A percentile compares a stretch with the other conserved stretches of the same genome.
Conservation (phyloP, 768 basidiomycete species). For the Cyathus striatus region DNA sequence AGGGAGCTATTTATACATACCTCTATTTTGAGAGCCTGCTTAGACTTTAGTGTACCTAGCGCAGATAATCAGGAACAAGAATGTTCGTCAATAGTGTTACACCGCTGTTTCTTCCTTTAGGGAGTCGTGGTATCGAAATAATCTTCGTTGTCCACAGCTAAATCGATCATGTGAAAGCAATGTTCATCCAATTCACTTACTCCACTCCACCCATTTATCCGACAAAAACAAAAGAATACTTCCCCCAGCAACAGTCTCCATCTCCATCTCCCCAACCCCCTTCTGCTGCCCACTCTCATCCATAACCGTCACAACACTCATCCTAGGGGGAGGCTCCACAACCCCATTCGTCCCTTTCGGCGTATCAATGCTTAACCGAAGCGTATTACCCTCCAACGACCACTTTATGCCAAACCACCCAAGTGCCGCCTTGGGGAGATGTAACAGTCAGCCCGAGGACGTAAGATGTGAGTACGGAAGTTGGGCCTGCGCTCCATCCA, state of each 20-base stretch:
- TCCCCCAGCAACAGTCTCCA: not conserved
- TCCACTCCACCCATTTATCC: too few relatives aligned
- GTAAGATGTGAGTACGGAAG: constrained; percentile 52
- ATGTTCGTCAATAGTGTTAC: too few relatives aligned
- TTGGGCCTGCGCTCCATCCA: constrained; percentile 57
- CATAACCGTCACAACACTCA: not conserved
- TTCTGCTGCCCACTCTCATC: too few relatives aligned
- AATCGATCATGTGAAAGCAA: too few relatives aligned
- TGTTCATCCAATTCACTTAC: too few relatives aligned
- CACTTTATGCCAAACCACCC: constrained; percentile 49
- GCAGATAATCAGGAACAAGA: too few relatives aligned
- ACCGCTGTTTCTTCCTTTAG: too few relatives aligned
- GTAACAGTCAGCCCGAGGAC: constrained; percentile 49
- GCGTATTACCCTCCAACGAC: constrained; percentile 16
- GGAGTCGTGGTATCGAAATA: too few relatives aligned
- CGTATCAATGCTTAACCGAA: constrained; percentile 9
- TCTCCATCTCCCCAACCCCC: not conserved
- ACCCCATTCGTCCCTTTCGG: constrained; percentile 9
- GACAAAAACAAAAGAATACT: not conserved
- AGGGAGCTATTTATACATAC: too few relatives aligned
- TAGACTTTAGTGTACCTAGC: too few relatives aligned
- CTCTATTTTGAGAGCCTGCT: too few relatives aligned
- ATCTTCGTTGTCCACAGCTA: too few relatives aligned
- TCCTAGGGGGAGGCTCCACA: constrained; percentile 1
- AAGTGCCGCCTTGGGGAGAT: constrained; percentile 40